Evolutionary conservation across 768 basidiomycete genomes (phyloP), one percentile per base, ranked within the genome.

Genomic region (Russula griseocarnosa): DNA sequence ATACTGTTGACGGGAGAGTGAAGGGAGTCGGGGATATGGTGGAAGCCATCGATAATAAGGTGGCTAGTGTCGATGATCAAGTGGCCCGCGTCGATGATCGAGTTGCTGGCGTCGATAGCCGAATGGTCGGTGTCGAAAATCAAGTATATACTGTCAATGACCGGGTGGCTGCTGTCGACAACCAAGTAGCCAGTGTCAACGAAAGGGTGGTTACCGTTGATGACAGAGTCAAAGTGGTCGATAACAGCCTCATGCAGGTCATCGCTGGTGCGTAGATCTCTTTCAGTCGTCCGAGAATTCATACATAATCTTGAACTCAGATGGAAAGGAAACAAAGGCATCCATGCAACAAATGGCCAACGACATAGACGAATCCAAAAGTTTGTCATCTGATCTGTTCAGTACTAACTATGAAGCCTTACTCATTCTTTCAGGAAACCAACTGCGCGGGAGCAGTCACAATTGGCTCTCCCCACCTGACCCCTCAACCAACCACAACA

Each of bases 381-480:
- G 44, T 58, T 24, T 18, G 42, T 44, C 4, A 11, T 44, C 14
- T 55, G 34, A 28, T 20, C 6, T 44, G 28, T 5, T 26, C 16
- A 1, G 18, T 40, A 30, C 32, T 53, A 3, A 16, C 11, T 38
- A 18, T 38, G 1, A 40, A 26, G 10, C 20, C n/a, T 60, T 14
- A 28, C 14, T 7, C 13, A 20, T 28, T 3, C 26, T 47, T 26
- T 13, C 54, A 62, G 61, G 53, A 4, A 49, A 36, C 9, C 44
- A 40, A 34, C 9, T 60, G 28, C 26, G 18, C 5, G 13, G 34
- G 11, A 7, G 13, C 18, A 3, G 47, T 22, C 18, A 11, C 7
- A 28, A 26, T n/a, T 62, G 61, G 61, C 61, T 62, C 26, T 55
- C 61, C 2, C 61, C 61, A n/a, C 53, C 61, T 0, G 54, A 62